Evolutionary conservation across 2,329 filamentous ascomycete species (phyloP), one percentile per base, ranked within the genome.

Genomic region (Colletotrichum sp.): DNA sequence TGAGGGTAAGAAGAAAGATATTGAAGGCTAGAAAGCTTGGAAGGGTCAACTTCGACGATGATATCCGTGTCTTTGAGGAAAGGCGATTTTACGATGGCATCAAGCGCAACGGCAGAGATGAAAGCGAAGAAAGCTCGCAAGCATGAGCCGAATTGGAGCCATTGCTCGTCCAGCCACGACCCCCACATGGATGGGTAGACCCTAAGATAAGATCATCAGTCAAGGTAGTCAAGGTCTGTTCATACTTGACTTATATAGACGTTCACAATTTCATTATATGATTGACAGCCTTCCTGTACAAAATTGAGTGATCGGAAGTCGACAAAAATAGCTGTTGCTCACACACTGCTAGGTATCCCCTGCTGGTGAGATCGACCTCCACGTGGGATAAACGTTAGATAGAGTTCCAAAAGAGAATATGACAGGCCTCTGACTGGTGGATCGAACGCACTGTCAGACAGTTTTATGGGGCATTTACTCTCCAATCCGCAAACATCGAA

Each of bases 1-100:
- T 79, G 69, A 52, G 78, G 9, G 77, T 80, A 5, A 75, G 78
- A 30, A 73, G 78, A 5, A 72, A 79, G 65, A 74, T 77, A 2
- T 44, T 78, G 9, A 68, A 78, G 55, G 78, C 79, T 3, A 63
- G 76, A 5, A 77, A 66, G 28, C 60, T 69, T 13, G 80, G 80
- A 1, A 76, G 49, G 34, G 66, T 74, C 5, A 75, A 72, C 16
- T 72, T 72, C 13, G 69, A 75, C 10, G 63, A 75, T 28, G 69
- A 72, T 8, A 68, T 75, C 2, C 52, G 39, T 10, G 69, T 75
- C 4, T 72, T 72, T 30, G 69, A 72, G 39, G 69, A 72, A 28
- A 62, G 69, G 13, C 55, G 63, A 16, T 72, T 72, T 16, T 72
- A 64, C 8, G 39, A 72, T 15, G 69, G 72, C 0, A 16, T 75